These are phyloP conservation scores for Trypanosoma melophagium DNA, from an alignment of 208 protist genomes.

Conservation along the genomic window DNA sequence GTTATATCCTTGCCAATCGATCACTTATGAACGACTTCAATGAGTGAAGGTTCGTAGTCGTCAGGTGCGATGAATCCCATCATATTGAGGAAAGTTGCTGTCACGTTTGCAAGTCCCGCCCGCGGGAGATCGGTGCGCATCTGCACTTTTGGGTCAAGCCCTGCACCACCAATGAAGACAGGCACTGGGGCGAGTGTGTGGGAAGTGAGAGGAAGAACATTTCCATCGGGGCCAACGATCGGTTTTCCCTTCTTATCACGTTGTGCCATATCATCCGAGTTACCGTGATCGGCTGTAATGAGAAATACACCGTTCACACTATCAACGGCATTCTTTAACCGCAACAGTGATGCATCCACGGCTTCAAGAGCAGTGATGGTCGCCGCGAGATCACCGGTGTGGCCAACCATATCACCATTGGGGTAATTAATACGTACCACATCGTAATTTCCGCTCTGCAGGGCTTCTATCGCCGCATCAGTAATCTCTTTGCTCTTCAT, in stretches of 20 bases:
- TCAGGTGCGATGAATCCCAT: constrained; percentile 90
- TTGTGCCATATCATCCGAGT: constrained; percentile 95
- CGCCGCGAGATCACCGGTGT: constrained; percentile 92
- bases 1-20: constrained; percentile 6
- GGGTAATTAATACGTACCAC: constrained; percentile 94
- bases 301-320: constrained; percentile 84
- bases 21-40: constrained; percentile 34
- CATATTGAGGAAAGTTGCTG: constrained; percentile 93
- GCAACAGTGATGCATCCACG: constrained; percentile 82
- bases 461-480: constrained; percentile 80
- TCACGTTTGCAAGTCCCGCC: constrained; percentile 92
- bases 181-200: constrained; percentile 93
- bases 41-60: constrained; percentile 87
- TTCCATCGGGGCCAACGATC: constrained; percentile 57
- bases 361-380: constrained; percentile 79
- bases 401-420: constrained; percentile 96
- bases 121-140: constrained; percentile 85
- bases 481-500: constrained; percentile 96
- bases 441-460: constrained; percentile 90
- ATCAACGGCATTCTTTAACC: constrained; percentile 85
- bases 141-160: constrained; percentile 72
- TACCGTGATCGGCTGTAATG: constrained; percentile 95
- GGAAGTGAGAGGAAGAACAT: constrained; percentile 86
- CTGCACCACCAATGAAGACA: constrained; percentile 88
- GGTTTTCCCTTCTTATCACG: constrained; percentile 92